A percentile compares a stretch with the other conserved stretches of the same genome.
Evolutionary conservation across 2,329 filamentous ascomycete genomes (phyloP).

Genomic region (Paraphaeosphaeria minitans): DNA sequence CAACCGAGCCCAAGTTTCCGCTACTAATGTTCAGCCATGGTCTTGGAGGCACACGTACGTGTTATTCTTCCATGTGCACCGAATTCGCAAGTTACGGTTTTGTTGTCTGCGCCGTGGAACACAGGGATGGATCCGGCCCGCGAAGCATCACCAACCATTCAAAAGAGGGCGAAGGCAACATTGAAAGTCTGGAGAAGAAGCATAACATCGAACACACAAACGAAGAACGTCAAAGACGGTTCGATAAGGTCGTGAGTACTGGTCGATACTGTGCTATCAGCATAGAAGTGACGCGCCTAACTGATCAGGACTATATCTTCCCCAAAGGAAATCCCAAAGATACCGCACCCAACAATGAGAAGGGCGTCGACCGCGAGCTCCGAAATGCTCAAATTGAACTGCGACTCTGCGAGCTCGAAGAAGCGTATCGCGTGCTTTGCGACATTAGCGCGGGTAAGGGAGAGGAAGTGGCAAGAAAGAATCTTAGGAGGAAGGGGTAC

Average conservation of each 20-base stretch:
- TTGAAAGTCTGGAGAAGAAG: slow-evolving; percentile 30
- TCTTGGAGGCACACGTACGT: slow-evolving; percentile 66
- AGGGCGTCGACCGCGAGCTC: slow-evolving; percentile 65
- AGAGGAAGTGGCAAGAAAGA: slow-evolving; percentile 56
- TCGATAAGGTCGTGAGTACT: slow-evolving; percentile 54
- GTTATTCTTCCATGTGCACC: slow-evolving; percentile 67
- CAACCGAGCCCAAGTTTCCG: slow-evolving; percentile 58
- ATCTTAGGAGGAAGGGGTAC: slow-evolving; percentile 63
- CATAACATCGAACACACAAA: slow-evolving; percentile 46
- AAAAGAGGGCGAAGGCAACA: slow-evolving; percentile 31
- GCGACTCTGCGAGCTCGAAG: slow-evolving; percentile 67
- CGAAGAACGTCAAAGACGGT: slow-evolving; percentile 45
- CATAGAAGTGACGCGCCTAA: slow-evolving; percentile 23
- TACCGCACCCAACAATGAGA: slow-evolving; percentile 59
- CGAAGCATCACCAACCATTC: slow-evolving; percentile 65
- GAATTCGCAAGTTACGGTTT: slow-evolving; percentile 71
- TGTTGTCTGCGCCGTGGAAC: slow-evolving; percentile 68
- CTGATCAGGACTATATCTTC: slow-evolving; percentile 62
- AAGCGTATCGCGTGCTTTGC: slow-evolving; percentile 63
- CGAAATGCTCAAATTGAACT: slow-evolving; percentile 67
- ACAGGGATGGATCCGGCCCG: slow-evolving; percentile 68
- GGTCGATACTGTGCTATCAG: too few species aligned
- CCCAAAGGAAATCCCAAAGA: slow-evolving; percentile 58
- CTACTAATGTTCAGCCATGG: slow-evolving; percentile 71
- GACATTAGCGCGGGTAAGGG: slow-evolving; percentile 62